Evolutionary conservation across 1,139 yeast species (phyloP), one percentile per base, ranked within the genome.

Genomic region (Tardiomyces depauwii): DNA sequence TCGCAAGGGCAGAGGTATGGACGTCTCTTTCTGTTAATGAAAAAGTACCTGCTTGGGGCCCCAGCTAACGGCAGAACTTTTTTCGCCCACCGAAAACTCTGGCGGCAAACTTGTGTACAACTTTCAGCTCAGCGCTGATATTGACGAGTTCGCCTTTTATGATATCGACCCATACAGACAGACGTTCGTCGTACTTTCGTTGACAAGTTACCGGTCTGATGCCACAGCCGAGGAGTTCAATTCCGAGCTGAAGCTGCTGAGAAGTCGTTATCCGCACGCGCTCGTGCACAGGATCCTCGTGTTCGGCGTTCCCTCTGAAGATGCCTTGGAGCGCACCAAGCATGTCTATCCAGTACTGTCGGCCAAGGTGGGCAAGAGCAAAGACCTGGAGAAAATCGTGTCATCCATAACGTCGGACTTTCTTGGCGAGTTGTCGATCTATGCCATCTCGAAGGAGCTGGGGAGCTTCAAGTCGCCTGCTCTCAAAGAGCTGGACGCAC

Each of bases 81-180:
- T 39, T 14, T 33, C 25, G 25, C 25, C 25, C 4, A 7, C 25
- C 25, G 25, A 21, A 21, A 21, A 77, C 56, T 96, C 96, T 1
- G 73, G 74, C 44, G 97, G 97, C 0, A 67, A 81, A 45, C 64
- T 86, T 1, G 61, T 78, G 14, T 82, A 75, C 55, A 82, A 82
- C 47, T 78, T 79, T 52, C 65, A 62, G 19, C 64, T 76, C 0
- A 56, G 73, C 1, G 62, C 68, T 30, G 73, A 74, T 12, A 86
- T 82, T 49, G 68, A 72, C 21, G 68, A 74, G 18, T 65, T 79
- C 10, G 82, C 84, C 49, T 67, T 89, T 46, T 86, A 84, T 55
- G 96, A 89, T 62, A 79, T 89, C 53, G 97, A 91, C 62, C 95
- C 96, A 1, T 86, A 74, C 62, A 67, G 97, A 45, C 87, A 87